These are phyloP conservation scores for Aphanomyces invadans DNA, from an alignment of 352 stramenopile genomes.

Conservation along the genomic window DNA sequence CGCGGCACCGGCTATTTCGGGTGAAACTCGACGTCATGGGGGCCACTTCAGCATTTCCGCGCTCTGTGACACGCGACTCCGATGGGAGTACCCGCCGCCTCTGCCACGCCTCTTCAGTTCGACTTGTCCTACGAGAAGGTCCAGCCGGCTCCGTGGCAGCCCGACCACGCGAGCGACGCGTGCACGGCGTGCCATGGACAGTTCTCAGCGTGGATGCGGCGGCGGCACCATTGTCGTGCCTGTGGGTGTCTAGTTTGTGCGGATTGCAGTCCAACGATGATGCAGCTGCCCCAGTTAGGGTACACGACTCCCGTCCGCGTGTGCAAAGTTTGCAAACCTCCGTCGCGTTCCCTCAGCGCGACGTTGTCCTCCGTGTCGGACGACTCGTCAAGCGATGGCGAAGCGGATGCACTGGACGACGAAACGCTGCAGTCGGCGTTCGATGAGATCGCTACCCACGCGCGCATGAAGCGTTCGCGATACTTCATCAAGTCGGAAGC, in stretches of 20 bases:
- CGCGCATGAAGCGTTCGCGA: slow-evolving; percentile 59
- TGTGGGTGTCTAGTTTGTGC: slow-evolving; percentile 71
- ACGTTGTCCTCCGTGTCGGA: slow-evolving; percentile 27
- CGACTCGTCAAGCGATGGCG: slow-evolving; percentile 33
- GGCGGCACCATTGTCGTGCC: slow-evolving; percentile 67
- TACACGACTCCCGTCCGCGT: slow-evolving; percentile 65
- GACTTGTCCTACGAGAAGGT: background rate
- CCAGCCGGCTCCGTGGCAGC: slow-evolving; percentile 46
- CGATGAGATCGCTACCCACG: slow-evolving; percentile 57
- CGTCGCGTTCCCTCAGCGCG: background rate
- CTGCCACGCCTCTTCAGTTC: background rate
- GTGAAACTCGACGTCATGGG: background rate
- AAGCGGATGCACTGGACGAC: slow-evolving; percentile 46
- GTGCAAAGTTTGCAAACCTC: slow-evolving; percentile 52
- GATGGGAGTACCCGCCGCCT: slow-evolving; percentile 20
- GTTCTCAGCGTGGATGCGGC: slow-evolving; percentile 65
- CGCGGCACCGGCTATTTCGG: background rate
- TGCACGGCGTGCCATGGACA: slow-evolving; percentile 56
- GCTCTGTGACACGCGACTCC: background rate
- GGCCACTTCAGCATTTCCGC: background rate
- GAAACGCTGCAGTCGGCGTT: slow-evolving; percentile 52
- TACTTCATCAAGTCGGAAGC: slow-evolving; percentile 82
- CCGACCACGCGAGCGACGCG: slow-evolving; percentile 58
- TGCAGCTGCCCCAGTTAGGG: slow-evolving; percentile 48
- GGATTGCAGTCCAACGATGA: slow-evolving; percentile 56